Evolutionary conservation across 2,329 filamentous ascomycete genomes (phyloP).

Genomic region (Zarea fungicola): DNA sequence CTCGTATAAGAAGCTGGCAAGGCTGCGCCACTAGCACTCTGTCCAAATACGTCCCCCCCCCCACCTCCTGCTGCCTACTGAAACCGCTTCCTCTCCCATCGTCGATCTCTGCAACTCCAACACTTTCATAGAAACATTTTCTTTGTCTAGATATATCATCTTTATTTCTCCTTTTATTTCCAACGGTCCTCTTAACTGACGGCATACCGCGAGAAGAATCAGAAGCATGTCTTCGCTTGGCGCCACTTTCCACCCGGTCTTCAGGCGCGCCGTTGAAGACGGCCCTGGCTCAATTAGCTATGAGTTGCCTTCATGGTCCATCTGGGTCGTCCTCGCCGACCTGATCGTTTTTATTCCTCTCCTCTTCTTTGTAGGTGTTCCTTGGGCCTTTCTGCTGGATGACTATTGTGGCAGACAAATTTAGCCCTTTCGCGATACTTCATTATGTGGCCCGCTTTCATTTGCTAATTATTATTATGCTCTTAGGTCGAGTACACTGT

Average conservation of each 20-base stretch:
- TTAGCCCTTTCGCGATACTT: no score
- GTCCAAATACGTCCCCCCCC: neutral
- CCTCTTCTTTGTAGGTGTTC: slow-evolving; percentile 31
- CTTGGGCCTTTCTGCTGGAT: neutral
- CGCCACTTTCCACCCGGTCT: neutral
- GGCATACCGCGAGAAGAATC: neutral
- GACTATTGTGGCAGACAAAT: no score
- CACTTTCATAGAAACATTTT: neutral
- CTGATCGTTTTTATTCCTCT: slow-evolving; percentile 37
- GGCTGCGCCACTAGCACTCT: neutral
- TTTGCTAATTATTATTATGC: no score
- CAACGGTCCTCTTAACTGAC: neutral
- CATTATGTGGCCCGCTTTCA: no score
- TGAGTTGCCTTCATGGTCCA: slow-evolving; percentile 30
- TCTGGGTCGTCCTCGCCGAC: slow-evolving; percentile 28
- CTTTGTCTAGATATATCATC: neutral
- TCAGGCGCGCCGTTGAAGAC: slow-evolving; percentile 6
- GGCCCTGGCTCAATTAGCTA: slow-evolving; percentile 1
- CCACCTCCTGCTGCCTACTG: neutral
- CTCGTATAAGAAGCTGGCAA: no score
- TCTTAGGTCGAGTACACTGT: slow-evolving; percentile 50
- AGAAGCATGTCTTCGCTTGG: neutral
- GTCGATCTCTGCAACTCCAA: slow-evolving; percentile 1
- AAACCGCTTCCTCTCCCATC: neutral
- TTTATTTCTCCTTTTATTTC: neutral